Conservation (phyloP, 2,329 filamentous ascomycete species). For the Diaporthe helianthi region DNA sequence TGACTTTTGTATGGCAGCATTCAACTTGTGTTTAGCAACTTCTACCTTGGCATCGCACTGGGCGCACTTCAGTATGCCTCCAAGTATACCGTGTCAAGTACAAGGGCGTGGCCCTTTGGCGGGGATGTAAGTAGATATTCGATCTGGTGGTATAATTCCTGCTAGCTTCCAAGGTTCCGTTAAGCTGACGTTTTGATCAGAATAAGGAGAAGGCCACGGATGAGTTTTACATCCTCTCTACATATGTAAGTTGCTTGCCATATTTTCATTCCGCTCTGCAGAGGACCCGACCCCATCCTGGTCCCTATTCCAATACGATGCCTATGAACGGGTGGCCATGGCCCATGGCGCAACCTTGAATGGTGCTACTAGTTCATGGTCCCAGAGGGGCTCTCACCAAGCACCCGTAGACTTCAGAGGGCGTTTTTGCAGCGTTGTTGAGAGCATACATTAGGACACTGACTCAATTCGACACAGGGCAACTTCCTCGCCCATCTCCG, state of each 20-base stretch:
- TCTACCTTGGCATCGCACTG: conserved; percentile 69
- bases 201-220: conserved; percentile 64
- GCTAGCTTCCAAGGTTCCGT: neutral
- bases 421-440: neutral
- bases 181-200: conserved; percentile 37
- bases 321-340: neutral
- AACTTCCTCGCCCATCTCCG: conserved; percentile 68
- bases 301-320: neutral
- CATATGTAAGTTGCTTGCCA: conserved; percentile 52
- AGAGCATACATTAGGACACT: neutral
- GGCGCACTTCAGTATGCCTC: conserved; percentile 63
- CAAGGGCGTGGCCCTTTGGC: conserved; percentile 69
- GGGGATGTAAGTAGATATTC: conserved; percentile 56
- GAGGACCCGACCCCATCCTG: neutral
- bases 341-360: neutral
- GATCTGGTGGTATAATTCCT: rapidly evolving
- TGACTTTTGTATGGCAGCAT: conserved; percentile 50
- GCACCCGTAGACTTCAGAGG: no score
- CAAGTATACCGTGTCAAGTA: conserved; percentile 62
- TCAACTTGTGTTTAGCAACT: conserved; percentile 71
- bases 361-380: neutral
- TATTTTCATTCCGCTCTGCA: neutral
- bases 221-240: conserved; percentile 70
- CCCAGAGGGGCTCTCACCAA: neutral
- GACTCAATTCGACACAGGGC: conserved; percentile 38